Evolutionary conservation across 805 yeast genomes (phyloP), one percentile per base, ranked within the genome.

Genomic region (Candida maris): DNA sequence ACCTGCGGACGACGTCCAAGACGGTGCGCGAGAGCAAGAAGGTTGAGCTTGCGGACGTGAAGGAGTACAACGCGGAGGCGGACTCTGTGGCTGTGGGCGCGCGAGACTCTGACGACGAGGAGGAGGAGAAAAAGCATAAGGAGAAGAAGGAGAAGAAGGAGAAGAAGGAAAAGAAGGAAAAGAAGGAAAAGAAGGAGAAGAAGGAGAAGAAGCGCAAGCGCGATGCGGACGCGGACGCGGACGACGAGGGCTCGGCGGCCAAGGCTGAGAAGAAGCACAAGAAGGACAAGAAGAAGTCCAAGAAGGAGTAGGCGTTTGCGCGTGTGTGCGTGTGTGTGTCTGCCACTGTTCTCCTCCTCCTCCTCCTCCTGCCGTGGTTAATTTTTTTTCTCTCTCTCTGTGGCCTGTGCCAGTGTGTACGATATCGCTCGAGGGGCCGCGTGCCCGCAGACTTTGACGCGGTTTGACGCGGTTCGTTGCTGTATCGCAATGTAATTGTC

Each of bases 11-110:
- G 27, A 81, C 95, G 31, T 78, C 94, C 38, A 80, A 81, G 70
- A 79, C 86, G 49, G 79, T 77, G 43, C 85, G 82, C 63, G 85
- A 85, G 54, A 83, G 81, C 60, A 81, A 83, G 62, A 91, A 89
- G 77, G 81, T 88, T 49, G 95, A 85, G 45, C 75, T 91, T 51
- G 67, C 86, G 37, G 91, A 86, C 61, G 80, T 91, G 34, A 74
- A 82, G 63, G 85, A 91, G 39, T 93, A 93, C 70, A 93, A 91
- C 58, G 94, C 86, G 27, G 97, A 89, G 61, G 97, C 97, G 31
- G 98, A 94, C 62, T 77, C 89, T 37, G 75, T 78, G 30, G 38
- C 33, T 31, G 52, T 45, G 38, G 55, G 41, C 25, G 58, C 49
- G 13, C 51, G 53, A 14, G 59, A 53, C 19, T 59, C 54, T 32